A percentile compares a stretch with the other conserved stretches of the same genome.
Evolutionary conservation across 1,284 basidiomycete genomes (phyloP).

Genomic region (Moesziomyces globuligerus): DNA sequence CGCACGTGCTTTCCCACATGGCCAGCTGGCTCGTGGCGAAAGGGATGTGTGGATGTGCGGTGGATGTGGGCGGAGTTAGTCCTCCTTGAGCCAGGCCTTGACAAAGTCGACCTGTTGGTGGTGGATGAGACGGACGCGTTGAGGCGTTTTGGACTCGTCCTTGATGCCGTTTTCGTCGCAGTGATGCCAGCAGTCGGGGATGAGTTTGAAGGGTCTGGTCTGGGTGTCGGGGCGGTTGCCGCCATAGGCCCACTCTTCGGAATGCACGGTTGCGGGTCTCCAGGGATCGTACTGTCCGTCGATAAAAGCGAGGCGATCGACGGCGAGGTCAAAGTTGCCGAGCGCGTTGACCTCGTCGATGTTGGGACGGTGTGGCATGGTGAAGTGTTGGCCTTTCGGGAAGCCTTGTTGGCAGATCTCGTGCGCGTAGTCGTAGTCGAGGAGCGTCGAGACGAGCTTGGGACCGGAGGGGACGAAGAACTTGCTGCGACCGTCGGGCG

Average conservation of each 20-base stretch:
- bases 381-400: conserved; percentile 79
- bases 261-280: conserved; percentile 86
- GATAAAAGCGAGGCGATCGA: conserved; percentile 83
- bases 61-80: conserved; percentile 5
- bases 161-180: conserved; percentile 56
- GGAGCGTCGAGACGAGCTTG: conserved; percentile 77
- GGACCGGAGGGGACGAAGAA: conserved; percentile 64
- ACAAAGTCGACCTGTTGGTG: conserved; percentile 83
- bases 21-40: too few species aligned
- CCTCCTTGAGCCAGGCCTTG: conserved; percentile 79
- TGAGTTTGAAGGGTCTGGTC: conserved; percentile 83
- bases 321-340: conserved; percentile 73
- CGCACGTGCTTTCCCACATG: too few species aligned
- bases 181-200: conserved; percentile 71
- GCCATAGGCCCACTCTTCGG: conserved; percentile 74
- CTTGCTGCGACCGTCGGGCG: conserved; percentile 31
- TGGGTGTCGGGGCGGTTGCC: conserved; percentile 77
- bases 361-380: conserved; percentile 79
- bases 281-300: conserved; percentile 87
- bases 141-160: conserved; percentile 74
- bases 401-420: conserved; percentile 85
- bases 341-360: conserved; percentile 78
- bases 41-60: too few species aligned
- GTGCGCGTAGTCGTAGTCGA: conserved; percentile 80
- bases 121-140: conserved; percentile 83